Percentiles rank a stretch among this genome's conserved stretches.
phyloP scores from a whole-genome alignment of 2,329 filamentous ascomycete species.

The Penicillium glabrum region DNA sequence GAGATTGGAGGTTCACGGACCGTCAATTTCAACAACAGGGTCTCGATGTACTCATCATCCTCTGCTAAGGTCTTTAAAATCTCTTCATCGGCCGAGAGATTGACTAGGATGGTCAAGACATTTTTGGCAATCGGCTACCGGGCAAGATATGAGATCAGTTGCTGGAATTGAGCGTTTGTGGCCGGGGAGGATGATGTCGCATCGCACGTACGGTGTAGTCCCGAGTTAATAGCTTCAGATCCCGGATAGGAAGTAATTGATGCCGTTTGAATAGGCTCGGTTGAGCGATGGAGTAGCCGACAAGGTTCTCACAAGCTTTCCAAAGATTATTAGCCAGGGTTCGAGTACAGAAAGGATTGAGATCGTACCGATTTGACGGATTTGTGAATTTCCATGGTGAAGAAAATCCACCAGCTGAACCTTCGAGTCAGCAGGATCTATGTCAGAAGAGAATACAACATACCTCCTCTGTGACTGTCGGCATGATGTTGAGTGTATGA shows the following conservation, averaged over 20 bases:
- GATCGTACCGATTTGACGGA: slow-evolving; percentile 71
- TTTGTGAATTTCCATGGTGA: slow-evolving; percentile 85
- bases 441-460: neutral
- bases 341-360: slow-evolving; percentile 11
- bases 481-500: slow-evolving; percentile 54
- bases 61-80: slow-evolving; percentile 70
- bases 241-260: slow-evolving; percentile 74
- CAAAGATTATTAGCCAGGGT: neutral
- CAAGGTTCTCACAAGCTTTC: slow-evolving; percentile 76
- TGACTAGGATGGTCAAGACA: slow-evolving; percentile 73
- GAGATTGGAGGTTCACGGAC: slow-evolving; percentile 57
- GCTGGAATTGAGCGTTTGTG: neutral
- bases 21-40: slow-evolving; percentile 70
- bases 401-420: slow-evolving; percentile 74
- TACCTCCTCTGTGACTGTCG: slow-evolving; percentile 76
- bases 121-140: slow-evolving; percentile 83
- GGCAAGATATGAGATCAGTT: neutral
- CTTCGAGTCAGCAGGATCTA: neutral
- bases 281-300: slow-evolving; percentile 77
- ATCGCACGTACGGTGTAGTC: slow-evolving; percentile 70
- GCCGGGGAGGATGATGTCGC: neutral
- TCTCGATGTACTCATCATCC: slow-evolving; percentile 79
- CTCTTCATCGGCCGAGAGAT: slow-evolving; percentile 81
- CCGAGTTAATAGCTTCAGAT: slow-evolving; percentile 81
- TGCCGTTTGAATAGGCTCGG: slow-evolving; percentile 81